These are phyloP conservation scores for Actinomucor elegans DNA, from an alignment of 371 early-diverging fungal species.

Conservation along the genomic window DNA sequence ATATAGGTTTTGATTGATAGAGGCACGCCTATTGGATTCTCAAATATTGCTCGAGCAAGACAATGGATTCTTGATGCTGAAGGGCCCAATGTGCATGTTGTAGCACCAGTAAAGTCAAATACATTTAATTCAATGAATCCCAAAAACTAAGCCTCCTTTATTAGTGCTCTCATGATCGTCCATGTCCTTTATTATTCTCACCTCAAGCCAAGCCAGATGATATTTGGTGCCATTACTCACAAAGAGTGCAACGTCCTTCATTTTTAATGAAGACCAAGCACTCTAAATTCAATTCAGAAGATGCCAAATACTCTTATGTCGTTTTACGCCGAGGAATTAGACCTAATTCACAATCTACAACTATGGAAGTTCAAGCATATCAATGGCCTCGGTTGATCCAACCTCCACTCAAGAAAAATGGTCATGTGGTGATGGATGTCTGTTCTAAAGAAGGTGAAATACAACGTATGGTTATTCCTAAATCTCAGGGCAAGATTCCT, in stretches of 20 bases:
- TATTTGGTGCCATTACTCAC: constrained; percentile 87
- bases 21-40: constrained; percentile 82
- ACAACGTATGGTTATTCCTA: constrained; percentile 73
- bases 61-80: constrained; percentile 62
- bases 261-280: constrained; percentile 79
- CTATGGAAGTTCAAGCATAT: constrained; percentile 50
- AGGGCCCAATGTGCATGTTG: constrained; percentile 45
- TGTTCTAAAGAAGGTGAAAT: constrained; percentile 61
- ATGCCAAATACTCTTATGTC: constrained; percentile 79
- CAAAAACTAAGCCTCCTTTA: too few relatives aligned
- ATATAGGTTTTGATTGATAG: constrained; percentile 76
- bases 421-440: constrained; percentile 75
- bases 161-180: constrained; percentile 77
- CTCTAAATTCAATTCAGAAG: constrained; percentile 69
- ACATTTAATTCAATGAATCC: too few relatives aligned
- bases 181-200: constrained; percentile 67
- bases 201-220: constrained; percentile 41
- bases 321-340: constrained; percentile 70
- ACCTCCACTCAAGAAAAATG: constrained; percentile 75
- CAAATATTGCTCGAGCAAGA: constrained; percentile 71
- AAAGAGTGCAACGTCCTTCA: constrained; percentile 71
- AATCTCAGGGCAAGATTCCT: constrained; percentile 71
- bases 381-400: constrained; percentile 73
- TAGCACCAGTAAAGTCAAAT: constrained; percentile 6
- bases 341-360: constrained; percentile 30